A percentile compares a stretch with the other conserved stretches of the same genome.
Conservation (phyloP, 495 filamentous ascomycete genomes). For the Talaromyces ruber region DNA sequence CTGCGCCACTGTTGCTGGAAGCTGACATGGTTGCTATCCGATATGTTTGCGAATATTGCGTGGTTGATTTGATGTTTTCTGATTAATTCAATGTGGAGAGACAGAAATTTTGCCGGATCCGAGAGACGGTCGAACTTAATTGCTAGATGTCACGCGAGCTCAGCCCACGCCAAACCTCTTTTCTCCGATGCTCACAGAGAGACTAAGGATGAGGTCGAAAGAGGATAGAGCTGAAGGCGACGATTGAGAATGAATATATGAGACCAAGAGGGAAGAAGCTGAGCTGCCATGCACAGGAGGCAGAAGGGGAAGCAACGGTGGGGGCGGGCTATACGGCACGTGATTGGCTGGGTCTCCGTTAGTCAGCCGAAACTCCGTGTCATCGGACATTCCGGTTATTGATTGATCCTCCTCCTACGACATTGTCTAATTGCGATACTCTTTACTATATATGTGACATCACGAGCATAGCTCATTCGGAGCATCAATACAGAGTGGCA, state of each 20-base stretch:
- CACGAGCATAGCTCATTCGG: neutral
- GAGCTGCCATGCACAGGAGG: neutral
- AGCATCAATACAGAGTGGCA: neutral
- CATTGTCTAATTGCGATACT: no score
- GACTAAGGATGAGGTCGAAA: neutral
- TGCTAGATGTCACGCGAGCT: neutral
- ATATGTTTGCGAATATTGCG: no score
- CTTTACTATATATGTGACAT: no score
- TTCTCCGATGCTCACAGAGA: neutral
- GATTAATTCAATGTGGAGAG: neutral
- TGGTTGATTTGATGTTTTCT: neutral
- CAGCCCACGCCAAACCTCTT: neutral
- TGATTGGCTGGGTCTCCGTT: neutral
- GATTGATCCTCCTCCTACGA: neutral
- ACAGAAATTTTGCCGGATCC: slow-evolving; percentile 2
- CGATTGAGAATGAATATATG: slow-evolving; percentile 10
- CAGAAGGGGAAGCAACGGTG: neutral
- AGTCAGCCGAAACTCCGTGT: neutral
- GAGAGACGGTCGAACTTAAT: neutral
- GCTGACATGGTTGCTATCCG: slow-evolving; percentile 1
- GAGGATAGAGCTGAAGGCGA: neutral
- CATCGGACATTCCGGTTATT: neutral
- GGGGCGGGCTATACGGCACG: neutral
- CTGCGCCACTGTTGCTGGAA: slow-evolving; percentile 10
- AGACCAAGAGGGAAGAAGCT: neutral